Percentiles rank a stretch among this genome's conserved stretches.
Conservation (phyloP, 2,329 filamentous ascomycete genomes). For the Coniochaeta sp. region DNA sequence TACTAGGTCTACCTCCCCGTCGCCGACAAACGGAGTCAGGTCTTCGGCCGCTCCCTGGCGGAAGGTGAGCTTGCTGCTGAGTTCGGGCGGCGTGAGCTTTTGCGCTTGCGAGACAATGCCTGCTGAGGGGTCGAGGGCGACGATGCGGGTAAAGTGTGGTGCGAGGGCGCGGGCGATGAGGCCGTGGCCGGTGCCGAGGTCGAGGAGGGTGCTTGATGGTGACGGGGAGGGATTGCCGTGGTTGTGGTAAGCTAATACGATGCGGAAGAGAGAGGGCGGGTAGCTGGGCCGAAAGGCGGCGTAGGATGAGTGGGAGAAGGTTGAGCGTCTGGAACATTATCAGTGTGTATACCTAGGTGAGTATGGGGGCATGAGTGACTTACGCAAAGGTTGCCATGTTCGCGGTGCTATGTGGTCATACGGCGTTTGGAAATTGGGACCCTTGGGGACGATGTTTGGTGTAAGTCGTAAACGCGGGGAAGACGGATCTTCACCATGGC, state of each 20-base stretch:
- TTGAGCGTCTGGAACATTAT: constrained; percentile 44
- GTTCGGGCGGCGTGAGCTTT: constrained; percentile 25
- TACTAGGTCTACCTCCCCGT: constrained; percentile 43
- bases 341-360: too few relatives aligned
- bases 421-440: too few relatives aligned
- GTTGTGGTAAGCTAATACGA: constrained; percentile 46
- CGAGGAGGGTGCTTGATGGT: constrained; percentile 37
- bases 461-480: too few relatives aligned
- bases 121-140: constrained; percentile 50
- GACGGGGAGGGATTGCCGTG: constrained; percentile 17
- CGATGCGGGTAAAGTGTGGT: constrained; percentile 40
- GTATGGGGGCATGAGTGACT: too few relatives aligned
- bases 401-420: neutral
- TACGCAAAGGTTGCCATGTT: constrained; percentile 3
- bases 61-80: constrained; percentile 37
- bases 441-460: too few relatives aligned
- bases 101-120: constrained; percentile 49
- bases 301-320: constrained; percentile 51
- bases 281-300: constrained; percentile 55
- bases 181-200: constrained; percentile 60
- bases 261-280: constrained; percentile 45
- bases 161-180: constrained; percentile 47
- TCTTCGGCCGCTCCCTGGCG: constrained; percentile 45
- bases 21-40: constrained; percentile 36
- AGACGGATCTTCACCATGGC: too few relatives aligned